Evolutionary conservation across 2,329 filamentous ascomycete species (phyloP).

Genomic region (Fusarium floridanum): DNA sequence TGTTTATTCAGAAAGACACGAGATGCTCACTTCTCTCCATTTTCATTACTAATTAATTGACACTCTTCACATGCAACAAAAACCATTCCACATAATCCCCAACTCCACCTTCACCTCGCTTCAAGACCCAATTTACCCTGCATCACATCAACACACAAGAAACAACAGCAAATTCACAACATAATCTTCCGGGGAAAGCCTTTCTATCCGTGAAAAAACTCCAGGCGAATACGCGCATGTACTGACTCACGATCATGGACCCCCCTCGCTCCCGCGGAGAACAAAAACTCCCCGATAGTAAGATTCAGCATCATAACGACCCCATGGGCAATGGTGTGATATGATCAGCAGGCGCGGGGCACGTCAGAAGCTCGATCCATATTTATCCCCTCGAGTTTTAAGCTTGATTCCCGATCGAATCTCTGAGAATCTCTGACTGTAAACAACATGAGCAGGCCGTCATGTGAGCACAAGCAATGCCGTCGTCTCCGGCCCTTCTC

Average conservation of each 20-base stretch:
- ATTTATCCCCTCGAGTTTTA: background rate
- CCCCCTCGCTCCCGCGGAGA: background rate
- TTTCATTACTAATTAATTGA: background rate
- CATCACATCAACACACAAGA: background rate
- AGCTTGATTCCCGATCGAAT: slow-evolving; percentile 1
- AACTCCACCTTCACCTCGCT: background rate
- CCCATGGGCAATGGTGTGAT: background rate
- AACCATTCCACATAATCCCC: background rate
- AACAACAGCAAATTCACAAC: no score
- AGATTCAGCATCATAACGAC: background rate
- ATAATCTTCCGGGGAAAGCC: background rate
- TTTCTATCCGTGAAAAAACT: background rate
- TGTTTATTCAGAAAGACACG: background rate
- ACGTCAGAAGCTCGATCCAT: background rate
- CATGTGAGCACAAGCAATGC: background rate
- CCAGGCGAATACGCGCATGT: background rate
- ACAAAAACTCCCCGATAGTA: background rate
- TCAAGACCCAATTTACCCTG: background rate
- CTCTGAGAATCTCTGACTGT: background rate
- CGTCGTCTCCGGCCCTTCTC: background rate
- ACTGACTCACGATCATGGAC: background rate
- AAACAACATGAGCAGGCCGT: background rate
- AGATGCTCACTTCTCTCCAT: background rate
- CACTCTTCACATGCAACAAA: background rate
- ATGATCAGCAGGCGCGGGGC: background rate